Percentiles rank a stretch among this genome's conserved stretches.
Conservation (phyloP, 2,329 filamentous ascomycete species). For the Conoideocrella luteorostrata region DNA sequence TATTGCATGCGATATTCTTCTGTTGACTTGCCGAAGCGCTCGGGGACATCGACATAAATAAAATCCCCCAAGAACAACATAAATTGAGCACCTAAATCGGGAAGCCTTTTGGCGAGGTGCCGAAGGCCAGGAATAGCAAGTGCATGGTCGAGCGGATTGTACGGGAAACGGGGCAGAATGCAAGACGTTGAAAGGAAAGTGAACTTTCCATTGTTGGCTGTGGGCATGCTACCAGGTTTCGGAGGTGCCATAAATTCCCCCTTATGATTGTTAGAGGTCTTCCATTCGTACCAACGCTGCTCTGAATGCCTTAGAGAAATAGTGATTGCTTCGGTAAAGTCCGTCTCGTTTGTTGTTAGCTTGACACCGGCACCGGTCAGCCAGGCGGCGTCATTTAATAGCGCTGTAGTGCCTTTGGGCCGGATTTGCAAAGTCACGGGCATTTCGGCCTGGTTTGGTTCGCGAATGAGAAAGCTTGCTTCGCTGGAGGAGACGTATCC, state of each 20-base stretch:
- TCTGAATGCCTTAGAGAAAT: slow-evolving; percentile 59
- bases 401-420: slow-evolving; percentile 42
- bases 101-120: slow-evolving; percentile 67
- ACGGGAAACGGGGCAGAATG: slow-evolving; percentile 86
- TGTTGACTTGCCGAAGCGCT: slow-evolving; percentile 62
- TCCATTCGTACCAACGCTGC: slow-evolving; percentile 75
- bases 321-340: slow-evolving; percentile 69
- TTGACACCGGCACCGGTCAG: slow-evolving; percentile 58
- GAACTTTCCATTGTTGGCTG: slow-evolving; percentile 61
- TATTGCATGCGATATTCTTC: slow-evolving; percentile 88
- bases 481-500: slow-evolving; percentile 79
- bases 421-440: slow-evolving; percentile 68
- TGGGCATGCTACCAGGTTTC: slow-evolving; percentile 55
- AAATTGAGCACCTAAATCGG: slow-evolving; percentile 65
- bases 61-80: slow-evolving; percentile 84
- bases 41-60: slow-evolving; percentile 85
- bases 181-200: slow-evolving; percentile 92
- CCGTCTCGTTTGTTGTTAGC: slow-evolving; percentile 66
- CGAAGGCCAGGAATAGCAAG: slow-evolving; percentile 75
- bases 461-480: slow-evolving; percentile 77
- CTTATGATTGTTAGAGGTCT: slow-evolving; percentile 77
- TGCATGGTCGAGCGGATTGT: slow-evolving; percentile 76
- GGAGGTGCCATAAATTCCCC: slow-evolving; percentile 79
- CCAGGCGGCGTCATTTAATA: slow-evolving; percentile 57
- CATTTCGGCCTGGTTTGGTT: slow-evolving; percentile 68